Conservation (phyloP, 805 yeast species). For the Teunomyces lycoperdinae region DNA sequence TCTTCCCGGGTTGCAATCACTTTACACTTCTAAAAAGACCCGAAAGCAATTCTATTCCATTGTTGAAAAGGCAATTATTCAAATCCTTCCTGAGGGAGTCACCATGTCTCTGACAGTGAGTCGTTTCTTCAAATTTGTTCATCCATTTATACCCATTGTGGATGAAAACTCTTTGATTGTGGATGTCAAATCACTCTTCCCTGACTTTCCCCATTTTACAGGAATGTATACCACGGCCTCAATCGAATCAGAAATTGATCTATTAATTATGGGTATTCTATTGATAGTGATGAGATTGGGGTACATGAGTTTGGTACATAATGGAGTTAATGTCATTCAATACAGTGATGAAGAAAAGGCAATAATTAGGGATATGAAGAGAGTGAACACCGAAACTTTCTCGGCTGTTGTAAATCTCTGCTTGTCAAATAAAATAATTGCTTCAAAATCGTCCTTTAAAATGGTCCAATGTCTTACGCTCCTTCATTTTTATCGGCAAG, state of each 20-base stretch:
- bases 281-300: conserved; percentile 33
- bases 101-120: conserved; percentile 24
- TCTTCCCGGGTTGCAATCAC: conserved; percentile 4
- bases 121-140: conserved; percentile 38
- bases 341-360: conserved; percentile 25
- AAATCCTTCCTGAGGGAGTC: conserved; percentile 28
- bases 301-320: conserved; percentile 38
- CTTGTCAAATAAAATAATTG: conserved; percentile 28
- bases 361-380: conserved; percentile 30
- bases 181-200: conserved; percentile 25
- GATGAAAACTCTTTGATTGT: conserved; percentile 25
- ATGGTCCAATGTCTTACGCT: conserved; percentile 35
- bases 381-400: conserved; percentile 26
- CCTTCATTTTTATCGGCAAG: conserved; percentile 31
- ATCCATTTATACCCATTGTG: conserved; percentile 36
- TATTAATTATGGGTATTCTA: conserved; percentile 27
- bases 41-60: conserved; percentile 24
- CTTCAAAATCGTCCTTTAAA: conserved; percentile 31
- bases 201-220: conserved; percentile 18
- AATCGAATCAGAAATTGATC: conserved; percentile 30
- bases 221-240: conserved; percentile 19
- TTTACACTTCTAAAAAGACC: conserved; percentile 10
- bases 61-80: conserved; percentile 26
- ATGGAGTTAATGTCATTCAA: conserved; percentile 24
- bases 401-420: conserved; percentile 32